Evolutionary conservation across 2,329 filamentous ascomycete species (phyloP).

Genomic region (Salinomyces thailandicus): DNA sequence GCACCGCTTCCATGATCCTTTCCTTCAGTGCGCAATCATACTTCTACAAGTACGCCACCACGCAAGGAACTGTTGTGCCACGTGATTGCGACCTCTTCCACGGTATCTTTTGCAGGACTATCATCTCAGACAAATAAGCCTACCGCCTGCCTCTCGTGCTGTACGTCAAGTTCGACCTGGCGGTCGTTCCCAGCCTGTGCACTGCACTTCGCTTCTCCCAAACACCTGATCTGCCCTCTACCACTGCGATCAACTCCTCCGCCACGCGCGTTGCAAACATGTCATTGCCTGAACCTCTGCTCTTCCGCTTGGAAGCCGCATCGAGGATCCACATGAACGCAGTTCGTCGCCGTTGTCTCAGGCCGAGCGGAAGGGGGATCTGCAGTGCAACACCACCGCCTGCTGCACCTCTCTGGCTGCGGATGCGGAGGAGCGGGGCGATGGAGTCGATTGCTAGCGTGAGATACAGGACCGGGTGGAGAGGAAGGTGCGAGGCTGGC

Average conservation of each 20-base stretch:
- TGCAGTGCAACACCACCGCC: constrained; percentile 80
- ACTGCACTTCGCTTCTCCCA: constrained; percentile 73
- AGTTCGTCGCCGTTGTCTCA: constrained; percentile 63
- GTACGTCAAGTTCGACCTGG: constrained; percentile 57
- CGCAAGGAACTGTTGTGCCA: too few species aligned
- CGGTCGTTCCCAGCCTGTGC: constrained; percentile 70
- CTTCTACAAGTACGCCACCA: too few species aligned
- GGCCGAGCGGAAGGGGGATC: constrained; percentile 64
- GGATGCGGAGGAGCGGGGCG: constrained; percentile 74
- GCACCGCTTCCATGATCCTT: too few species aligned
- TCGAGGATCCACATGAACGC: constrained; percentile 87
- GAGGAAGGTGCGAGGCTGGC: constrained; percentile 66
- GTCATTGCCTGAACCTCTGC: constrained; percentile 57
- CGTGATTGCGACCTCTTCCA: too few species aligned
- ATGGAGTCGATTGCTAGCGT: constrained; percentile 86
- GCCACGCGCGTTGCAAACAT: constrained; percentile 70
- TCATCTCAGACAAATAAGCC: background rate
- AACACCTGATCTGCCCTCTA: constrained; percentile 71
- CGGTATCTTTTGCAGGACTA: too few species aligned
- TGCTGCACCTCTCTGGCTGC: constrained; percentile 62
- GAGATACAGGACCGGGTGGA: constrained; percentile 83
- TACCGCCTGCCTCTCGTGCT: constrained; percentile 6
- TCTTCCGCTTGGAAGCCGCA: constrained; percentile 66
- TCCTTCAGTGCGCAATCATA: too few species aligned
- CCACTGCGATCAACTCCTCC: constrained; percentile 75